phyloP scores from a whole-genome alignment of 2,329 filamentous ascomycete genomes.

The Dothistroma septosporum region DNA sequence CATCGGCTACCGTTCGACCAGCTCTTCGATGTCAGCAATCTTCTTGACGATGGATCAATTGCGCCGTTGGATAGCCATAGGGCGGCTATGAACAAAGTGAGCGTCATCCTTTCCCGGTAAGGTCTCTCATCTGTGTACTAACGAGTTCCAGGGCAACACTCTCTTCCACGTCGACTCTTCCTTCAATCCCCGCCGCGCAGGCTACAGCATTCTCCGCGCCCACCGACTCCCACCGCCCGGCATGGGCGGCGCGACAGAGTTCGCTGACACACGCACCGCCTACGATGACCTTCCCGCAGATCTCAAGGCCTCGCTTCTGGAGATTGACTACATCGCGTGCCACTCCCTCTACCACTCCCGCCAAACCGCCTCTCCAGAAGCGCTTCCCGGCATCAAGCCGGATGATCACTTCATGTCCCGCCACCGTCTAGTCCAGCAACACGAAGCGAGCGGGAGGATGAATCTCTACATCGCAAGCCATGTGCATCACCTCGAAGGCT shows the following conservation, averaged over 20 bases:
- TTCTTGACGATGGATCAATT: conserved; percentile 47
- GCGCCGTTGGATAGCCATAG: conserved; percentile 42
- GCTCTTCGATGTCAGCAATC: conserved; percentile 57
- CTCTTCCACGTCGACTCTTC: conserved; percentile 55
- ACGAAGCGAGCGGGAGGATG: conserved; percentile 50
- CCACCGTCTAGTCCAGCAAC: conserved; percentile 50
- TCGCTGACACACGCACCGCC: conserved; percentile 52
- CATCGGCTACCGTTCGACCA: conserved; percentile 48
- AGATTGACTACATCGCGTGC: conserved; percentile 45
- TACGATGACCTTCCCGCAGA: conserved; percentile 44
- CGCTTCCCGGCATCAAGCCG: conserved; percentile 46
- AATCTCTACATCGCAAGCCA: conserved; percentile 54
- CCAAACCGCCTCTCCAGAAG: conserved; percentile 49
- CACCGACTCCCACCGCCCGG: conserved; percentile 47
- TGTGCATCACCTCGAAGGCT: conserved; percentile 51
- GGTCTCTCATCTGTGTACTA: background rate
- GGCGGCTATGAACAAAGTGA: conserved; percentile 28
- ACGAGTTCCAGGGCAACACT: conserved; percentile 34
- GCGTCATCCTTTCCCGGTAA: background rate
- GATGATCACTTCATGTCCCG: conserved; percentile 37
- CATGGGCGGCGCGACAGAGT: conserved; percentile 51
- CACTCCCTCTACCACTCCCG: conserved; percentile 53
- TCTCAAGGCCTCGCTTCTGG: conserved; percentile 35
- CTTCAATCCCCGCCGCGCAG: conserved; percentile 53
- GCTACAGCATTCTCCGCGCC: conserved; percentile 51